These are phyloP conservation scores for Apostasia ramifera DNA, from an alignment of 106 monocot genomes.

Conservation along the genomic window DNA sequence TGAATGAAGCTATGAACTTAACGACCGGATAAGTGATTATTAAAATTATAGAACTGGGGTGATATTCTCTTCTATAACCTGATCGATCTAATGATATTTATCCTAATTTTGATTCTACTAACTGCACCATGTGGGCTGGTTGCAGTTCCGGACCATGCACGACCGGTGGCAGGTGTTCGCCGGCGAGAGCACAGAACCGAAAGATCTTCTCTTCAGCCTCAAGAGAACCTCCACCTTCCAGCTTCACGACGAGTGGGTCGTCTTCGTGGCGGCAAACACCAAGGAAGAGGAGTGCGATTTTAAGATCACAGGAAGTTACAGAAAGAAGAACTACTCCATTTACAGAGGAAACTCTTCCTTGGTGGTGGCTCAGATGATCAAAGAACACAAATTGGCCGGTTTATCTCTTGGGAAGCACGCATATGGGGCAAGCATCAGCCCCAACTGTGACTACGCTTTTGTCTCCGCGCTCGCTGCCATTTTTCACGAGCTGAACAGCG, in stretches of 20 bases:
- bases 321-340: constrained; percentile 17
- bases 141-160: constrained; percentile 25
- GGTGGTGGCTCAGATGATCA: not conserved
- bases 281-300: constrained; percentile 32
- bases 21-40: too few species aligned
- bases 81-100: too few species aligned
- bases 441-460: not conserved
- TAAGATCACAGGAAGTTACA: constrained; percentile 34
- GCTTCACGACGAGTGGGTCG: constrained; percentile 20
- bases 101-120: too few species aligned
- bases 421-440: not conserved
- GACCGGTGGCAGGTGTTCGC: constrained; percentile 27
- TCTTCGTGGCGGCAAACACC: constrained; percentile 36
- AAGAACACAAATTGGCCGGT: not conserved
- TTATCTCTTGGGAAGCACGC: not conserved
- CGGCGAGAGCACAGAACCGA: constrained; percentile 28
- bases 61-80: too few species aligned
- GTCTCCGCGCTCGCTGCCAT: constrained; percentile 1
- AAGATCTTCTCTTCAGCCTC: constrained; percentile 31
- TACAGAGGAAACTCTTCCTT: constrained; percentile 31
- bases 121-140: too few species aligned
- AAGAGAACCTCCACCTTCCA: constrained; percentile 27
- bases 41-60: too few species aligned
- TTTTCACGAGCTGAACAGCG: not conserved
- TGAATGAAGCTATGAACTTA: too few species aligned